phyloP scores from a whole-genome alignment of 208 protist species.

The Angomonas deanei region DNA sequence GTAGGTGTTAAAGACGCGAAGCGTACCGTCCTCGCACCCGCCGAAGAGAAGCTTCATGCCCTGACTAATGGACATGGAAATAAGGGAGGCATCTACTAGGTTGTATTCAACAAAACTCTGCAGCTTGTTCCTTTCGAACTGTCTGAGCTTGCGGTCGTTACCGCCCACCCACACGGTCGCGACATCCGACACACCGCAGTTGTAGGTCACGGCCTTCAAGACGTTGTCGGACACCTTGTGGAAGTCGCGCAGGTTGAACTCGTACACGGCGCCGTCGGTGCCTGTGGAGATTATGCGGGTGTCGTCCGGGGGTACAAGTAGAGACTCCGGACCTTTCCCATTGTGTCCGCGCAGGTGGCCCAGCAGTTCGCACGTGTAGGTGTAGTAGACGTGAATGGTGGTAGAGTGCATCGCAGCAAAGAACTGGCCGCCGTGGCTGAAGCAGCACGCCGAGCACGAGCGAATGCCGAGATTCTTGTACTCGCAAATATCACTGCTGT shows the following conservation, averaged over 20 bases:
- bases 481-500: constrained; percentile 92
- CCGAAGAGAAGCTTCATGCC: constrained; percentile 92
- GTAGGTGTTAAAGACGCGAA: constrained; percentile 90
- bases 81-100: constrained; percentile 65
- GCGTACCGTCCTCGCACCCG: constrained; percentile 89
- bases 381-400: constrained; percentile 95
- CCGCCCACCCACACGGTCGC: constrained; percentile 90
- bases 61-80: constrained; percentile 80
- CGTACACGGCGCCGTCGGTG: constrained; percentile 94
- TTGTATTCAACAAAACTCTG: constrained; percentile 60
- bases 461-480: constrained; percentile 93
- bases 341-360: constrained; percentile 95
- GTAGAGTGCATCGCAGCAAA: constrained; percentile 95
- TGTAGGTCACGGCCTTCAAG: constrained; percentile 91
- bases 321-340: constrained; percentile 87
- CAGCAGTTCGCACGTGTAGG: constrained; percentile 94
- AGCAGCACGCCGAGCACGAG: constrained; percentile 89
- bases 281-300: constrained; percentile 87
- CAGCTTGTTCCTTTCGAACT: constrained; percentile 74
- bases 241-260: constrained; percentile 92
- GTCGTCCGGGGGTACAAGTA: constrained; percentile 91
- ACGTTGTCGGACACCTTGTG: constrained; percentile 91
- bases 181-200: constrained; percentile 75
- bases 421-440: constrained; percentile 94
- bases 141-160: constrained; percentile 90